Percentiles rank a stretch among this genome's conserved stretches.
phyloP scores from a whole-genome alignment of 2,329 filamentous ascomycete genomes.

The Diaporthe ilicicola region DNA sequence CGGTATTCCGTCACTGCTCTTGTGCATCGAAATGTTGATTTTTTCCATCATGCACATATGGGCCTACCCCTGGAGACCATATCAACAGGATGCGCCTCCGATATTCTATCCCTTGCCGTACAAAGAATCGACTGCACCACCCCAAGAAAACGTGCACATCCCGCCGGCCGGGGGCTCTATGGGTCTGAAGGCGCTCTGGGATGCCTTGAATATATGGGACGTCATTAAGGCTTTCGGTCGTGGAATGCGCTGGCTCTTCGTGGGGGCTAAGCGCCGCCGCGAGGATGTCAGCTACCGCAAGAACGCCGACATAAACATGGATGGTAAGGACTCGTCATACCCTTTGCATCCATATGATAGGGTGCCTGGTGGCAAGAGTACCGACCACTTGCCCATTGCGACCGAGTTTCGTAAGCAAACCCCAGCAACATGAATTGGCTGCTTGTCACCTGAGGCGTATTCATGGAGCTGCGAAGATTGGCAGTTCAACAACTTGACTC shows the following conservation, averaged over 20 bases:
- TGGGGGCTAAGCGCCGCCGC: conserved; percentile 71
- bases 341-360: conserved; percentile 40
- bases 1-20: conserved; percentile 78
- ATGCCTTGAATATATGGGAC: conserved; percentile 85
- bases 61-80: conserved; percentile 82
- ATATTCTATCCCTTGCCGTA: conserved; percentile 59
- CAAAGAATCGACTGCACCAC: conserved; percentile 48
- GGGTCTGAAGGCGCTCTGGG: conserved; percentile 70
- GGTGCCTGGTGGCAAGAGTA: conserved; percentile 43
- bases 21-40: conserved; percentile 86
- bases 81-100: conserved; percentile 57
- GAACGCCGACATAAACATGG: conserved; percentile 40
- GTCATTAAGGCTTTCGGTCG: conserved; percentile 81
- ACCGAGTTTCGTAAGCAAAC: conserved; percentile 45
- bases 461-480: conserved; percentile 24
- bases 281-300: conserved; percentile 59
- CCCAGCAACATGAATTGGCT: conserved; percentile 27
- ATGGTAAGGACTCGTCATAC: conserved; percentile 42
- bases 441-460: conserved; percentile 24
- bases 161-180: conserved; percentile 71
- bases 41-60: conserved; percentile 83
- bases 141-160: conserved; percentile 53
- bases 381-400: conserved; percentile 50
- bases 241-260: conserved; percentile 81
- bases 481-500: background rate